phyloP scores from a whole-genome alignment of 306 rosid species.

The Glycine latifolia region DNA sequence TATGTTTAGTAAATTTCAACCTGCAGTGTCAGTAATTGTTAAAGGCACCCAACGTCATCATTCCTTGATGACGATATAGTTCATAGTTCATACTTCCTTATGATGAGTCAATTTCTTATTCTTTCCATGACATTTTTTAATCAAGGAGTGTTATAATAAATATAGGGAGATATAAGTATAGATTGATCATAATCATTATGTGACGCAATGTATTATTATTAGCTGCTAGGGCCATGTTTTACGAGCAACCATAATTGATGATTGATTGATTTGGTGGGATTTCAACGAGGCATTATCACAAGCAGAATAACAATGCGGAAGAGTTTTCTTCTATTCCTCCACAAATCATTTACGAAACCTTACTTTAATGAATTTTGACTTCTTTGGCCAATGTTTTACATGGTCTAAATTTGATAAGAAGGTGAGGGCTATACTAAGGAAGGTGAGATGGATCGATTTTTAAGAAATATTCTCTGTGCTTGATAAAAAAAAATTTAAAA shows the following conservation, averaged over 20 bases:
- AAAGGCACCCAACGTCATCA: background rate
- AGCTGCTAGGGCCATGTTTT: background rate
- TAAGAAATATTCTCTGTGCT: too few relatives aligned
- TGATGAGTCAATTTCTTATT: background rate
- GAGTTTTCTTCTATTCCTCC: background rate
- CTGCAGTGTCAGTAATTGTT: background rate
- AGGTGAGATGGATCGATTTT: too few relatives aligned
- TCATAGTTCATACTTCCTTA: too few relatives aligned
- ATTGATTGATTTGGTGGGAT: background rate
- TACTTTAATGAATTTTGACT: background rate
- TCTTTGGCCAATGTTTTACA: conserved; percentile 3
- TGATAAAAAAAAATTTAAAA: too few relatives aligned
- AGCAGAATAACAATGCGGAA: background rate
- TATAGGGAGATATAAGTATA: background rate
- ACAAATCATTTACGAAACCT: background rate
- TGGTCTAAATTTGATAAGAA: background rate
- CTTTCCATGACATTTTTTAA: background rate
- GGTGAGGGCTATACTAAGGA: background rate
- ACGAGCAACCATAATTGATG: background rate
- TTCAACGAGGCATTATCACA: background rate
- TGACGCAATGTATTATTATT: background rate
- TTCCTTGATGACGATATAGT: too few relatives aligned
- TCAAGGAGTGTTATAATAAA: background rate
- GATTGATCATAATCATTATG: background rate
- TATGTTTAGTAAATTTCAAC: background rate